A percentile compares a stretch with the other conserved stretches of the same genome.
Evolutionary conservation across 768 basidiomycete species (phyloP).

Genomic region (Leucogyrophana mollusca): DNA sequence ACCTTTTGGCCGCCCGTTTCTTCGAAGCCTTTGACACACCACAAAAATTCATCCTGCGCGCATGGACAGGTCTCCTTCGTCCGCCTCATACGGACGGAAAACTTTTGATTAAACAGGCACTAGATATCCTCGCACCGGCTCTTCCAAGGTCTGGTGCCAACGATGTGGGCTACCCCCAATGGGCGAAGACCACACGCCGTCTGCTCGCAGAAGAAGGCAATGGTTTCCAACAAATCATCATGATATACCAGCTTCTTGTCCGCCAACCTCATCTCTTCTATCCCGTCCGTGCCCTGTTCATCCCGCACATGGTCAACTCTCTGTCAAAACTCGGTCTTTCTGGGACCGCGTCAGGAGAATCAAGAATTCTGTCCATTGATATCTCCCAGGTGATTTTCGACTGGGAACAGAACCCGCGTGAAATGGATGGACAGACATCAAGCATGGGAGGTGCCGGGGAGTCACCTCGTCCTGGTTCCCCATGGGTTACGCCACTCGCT

Average conservation of each 20-base stretch:
- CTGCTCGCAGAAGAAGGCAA: constrained; percentile 87
- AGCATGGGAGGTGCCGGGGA: constrained; percentile 11
- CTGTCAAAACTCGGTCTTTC: constrained; percentile 86
- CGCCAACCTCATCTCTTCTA: constrained; percentile 91
- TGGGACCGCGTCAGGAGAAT: constrained; percentile 67
- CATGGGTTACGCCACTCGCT: constrained; percentile 74
- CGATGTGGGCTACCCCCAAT: constrained; percentile 58
- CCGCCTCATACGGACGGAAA: constrained; percentile 78
- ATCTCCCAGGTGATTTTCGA: constrained; percentile 88
- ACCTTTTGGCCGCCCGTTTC: constrained; percentile 88
- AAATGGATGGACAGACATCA: constrained; percentile 21
- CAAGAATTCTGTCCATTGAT: constrained; percentile 85
- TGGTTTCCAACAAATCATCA: constrained; percentile 63
- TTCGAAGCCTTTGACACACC: constrained; percentile 88
- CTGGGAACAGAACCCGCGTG: constrained; percentile 78
- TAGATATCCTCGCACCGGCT: constrained; percentile 82
- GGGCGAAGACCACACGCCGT: constrained; percentile 85
- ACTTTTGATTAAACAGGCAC: constrained; percentile 75
- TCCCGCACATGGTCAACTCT: constrained; percentile 91
- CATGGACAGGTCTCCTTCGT: constrained; percentile 88
- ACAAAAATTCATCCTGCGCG: constrained; percentile 84
- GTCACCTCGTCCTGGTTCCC: constrained; percentile 19
- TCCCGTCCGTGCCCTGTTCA: constrained; percentile 87
- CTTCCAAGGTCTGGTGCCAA: constrained; percentile 68
- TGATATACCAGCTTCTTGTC: constrained; percentile 89